Evolutionary conservation across 495 filamentous ascomycete species (phyloP), one percentile per base, ranked within the genome.

Genomic region (Bryoglossum gracile): DNA sequence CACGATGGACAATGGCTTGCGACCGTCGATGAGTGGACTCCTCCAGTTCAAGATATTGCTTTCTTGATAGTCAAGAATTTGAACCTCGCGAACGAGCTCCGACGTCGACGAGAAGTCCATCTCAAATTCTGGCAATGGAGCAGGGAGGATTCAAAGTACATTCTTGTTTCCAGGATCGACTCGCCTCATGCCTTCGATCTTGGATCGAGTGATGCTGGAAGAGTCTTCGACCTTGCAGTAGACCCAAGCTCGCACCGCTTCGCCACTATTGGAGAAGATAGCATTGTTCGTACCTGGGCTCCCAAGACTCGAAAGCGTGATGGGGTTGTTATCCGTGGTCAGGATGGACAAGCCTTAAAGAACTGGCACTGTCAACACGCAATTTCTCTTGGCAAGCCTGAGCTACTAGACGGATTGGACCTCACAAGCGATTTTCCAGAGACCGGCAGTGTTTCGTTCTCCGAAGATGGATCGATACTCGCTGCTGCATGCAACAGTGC

Each of bases 71-170:
- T 64, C 25, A 62, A 65, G 19, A 59, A 62, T 16, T 26, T 60
- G 3, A 63, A 64, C 3, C 47, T 71, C n/a, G 56, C 63, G 13
- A 48, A 45, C 16, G 68, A 70, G 38, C 71, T 78, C 44, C 74
- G 69, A 24, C 46, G 58, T 3, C 63, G 59, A 16, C 74, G 76
- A 4, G 92, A 99, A 58, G 73, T 87, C 2, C 85, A 82, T 54
- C 68, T 99, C 18, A 95, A 91, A 57, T 91, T 99, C 61, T 99
- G 92, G 92, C 74, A 75, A 44, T 88, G 87, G 74, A 77, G 75
- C 32, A 63, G 73, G 17, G 75, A 78, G 25, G 73, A 71, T 25
- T 71, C 72, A 33, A 61, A 69, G 1, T 87, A 90, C 75, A 78
- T 87, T 59, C 67, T 97, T 10, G 77, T 85, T 23, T 83, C 88